These are phyloP conservation scores for Penicillium sp. DNA, from an alignment of 2,329 filamentous ascomycete species.

Conservation along the genomic window DNA sequence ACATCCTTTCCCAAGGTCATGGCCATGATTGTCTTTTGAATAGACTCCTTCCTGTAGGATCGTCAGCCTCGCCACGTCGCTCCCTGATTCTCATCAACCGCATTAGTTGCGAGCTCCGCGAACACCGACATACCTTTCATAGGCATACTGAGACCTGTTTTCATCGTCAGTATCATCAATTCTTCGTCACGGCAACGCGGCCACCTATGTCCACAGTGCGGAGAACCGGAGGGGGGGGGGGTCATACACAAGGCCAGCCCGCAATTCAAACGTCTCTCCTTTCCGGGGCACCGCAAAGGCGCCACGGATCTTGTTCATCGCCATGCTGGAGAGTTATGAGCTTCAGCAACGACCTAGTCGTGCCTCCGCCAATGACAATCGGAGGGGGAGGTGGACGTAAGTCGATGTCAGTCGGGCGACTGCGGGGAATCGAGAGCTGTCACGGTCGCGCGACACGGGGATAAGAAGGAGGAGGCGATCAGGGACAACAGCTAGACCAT, in stretches of 20 bases:
- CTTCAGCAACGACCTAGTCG: slow-evolving; percentile 44
- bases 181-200: slow-evolving; percentile 11
- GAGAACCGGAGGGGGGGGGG: slow-evolving; percentile 25
- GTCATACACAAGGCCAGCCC: slow-evolving; percentile 77
- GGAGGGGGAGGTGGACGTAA: slow-evolving; percentile 19
- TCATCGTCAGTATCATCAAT: slow-evolving; percentile 40
- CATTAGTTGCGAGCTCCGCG: background rate
- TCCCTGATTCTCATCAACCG: slow-evolving; percentile 3
- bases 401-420: slow-evolving; percentile 28
- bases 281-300: slow-evolving; percentile 92
- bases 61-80: slow-evolving; percentile 34
- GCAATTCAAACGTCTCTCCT: slow-evolving; percentile 96
- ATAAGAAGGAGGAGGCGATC: slow-evolving; percentile 14
- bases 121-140: slow-evolving; percentile 69
- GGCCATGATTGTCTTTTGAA: slow-evolving; percentile 99
- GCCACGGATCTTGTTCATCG: slow-evolving; percentile 92
- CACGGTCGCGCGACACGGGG: slow-evolving; percentile 34
- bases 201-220: slow-evolving; percentile 20
- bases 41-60: slow-evolving; percentile 79
- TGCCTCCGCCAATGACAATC: slow-evolving; percentile 37
- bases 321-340: slow-evolving; percentile 61
- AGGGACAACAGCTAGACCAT: slow-evolving; percentile 16
- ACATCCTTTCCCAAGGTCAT: slow-evolving; percentile 99
- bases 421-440: slow-evolving; percentile 39
- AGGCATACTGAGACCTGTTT: slow-evolving; percentile 90